phyloP scores from a whole-genome alignment of 2,329 filamentous ascomycete species.

The Fusarium tricinctum region DNA sequence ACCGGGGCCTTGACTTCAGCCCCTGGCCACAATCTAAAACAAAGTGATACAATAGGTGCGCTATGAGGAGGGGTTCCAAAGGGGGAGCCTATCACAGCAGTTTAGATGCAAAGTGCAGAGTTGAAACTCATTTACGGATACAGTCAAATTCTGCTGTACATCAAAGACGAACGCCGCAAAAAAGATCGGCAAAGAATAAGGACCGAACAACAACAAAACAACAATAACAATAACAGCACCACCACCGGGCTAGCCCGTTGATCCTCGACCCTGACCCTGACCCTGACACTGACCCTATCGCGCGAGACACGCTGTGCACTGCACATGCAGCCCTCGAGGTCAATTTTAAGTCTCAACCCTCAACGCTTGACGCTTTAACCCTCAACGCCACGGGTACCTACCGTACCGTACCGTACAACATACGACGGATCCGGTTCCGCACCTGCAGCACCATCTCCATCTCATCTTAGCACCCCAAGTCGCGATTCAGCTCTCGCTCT shows the following conservation, averaged over 20 bases:
- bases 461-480: conserved; percentile 33
- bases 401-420: not conserved
- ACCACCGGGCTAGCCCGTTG: conserved; percentile 12
- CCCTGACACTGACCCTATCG: not conserved
- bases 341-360: conserved; percentile 9
- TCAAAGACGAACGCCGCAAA: conserved; percentile 6
- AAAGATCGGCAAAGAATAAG: conserved; percentile 14
- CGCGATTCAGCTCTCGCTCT: conserved; percentile 26
- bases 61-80: conserved; percentile 10
- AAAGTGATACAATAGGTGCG: conserved; percentile 16
- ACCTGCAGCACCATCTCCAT: conserved; percentile 28
- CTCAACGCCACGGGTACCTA: conserved; percentile 2
- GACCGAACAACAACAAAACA: conserved; percentile 6
- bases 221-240: not conserved
- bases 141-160: conserved; percentile 5
- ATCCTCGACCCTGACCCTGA: conserved; percentile 2
- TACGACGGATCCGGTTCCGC: conserved; percentile 32
- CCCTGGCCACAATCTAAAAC: conserved; percentile 34
- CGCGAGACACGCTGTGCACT: conserved; percentile 12
- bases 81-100: conserved; percentile 28
- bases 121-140: conserved; percentile 22
- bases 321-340: conserved; percentile 19
- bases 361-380: not conserved
- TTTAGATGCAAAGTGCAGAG: conserved; percentile 9
- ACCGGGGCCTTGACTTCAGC: conserved; percentile 7